Evolutionary conservation across 805 yeast genomes (phyloP), one percentile per base, ranked within the genome.

Genomic region (Lachancea mirantina): DNA sequence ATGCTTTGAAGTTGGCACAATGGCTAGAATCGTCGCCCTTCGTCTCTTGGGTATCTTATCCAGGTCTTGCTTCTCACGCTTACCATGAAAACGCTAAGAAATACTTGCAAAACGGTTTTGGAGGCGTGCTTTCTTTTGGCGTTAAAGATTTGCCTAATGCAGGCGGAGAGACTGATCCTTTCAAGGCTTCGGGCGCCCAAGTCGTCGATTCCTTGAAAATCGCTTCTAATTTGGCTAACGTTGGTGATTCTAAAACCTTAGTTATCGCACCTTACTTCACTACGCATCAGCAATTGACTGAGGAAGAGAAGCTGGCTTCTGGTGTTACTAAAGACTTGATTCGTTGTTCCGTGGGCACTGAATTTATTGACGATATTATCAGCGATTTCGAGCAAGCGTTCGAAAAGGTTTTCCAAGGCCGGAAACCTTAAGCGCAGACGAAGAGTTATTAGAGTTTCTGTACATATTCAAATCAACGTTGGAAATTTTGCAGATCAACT

Each of bases 191-290:
- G 24, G 85, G 94, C 48, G 88, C 89, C 34, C 72, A 68, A 47
- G 84, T 87, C 40, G 95, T 84, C 40, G 95, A 88, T 61, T 65
- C 64, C 47, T 74, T 92, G 61, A 74, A 84, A 61, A 63, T 92
- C 37, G 94, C 95, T 36, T 80, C 95, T 19, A 84, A 87, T 66
- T 75, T 92, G 56, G 97, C 98, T 30, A 89, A 89, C 52, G 96
- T 89, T 38, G 98, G 98, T 56, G 98, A 89, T 55, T 78, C 89
- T 31, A 92, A 89, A 68, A 84, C 97, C 27, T 72, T 89, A 56
- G 94, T 89, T 38, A 89, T 89, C 60, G 88, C 96, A 34, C 98
- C 98, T 45, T 88, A 80, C 71, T 85, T 74, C 63, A 92, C 97
- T 24, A 89, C 97, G 16, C 98, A 89, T 63, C 88, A 85, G 59